Conservation (phyloP, 441 rosid species). For the Manihot esculenta region DNA sequence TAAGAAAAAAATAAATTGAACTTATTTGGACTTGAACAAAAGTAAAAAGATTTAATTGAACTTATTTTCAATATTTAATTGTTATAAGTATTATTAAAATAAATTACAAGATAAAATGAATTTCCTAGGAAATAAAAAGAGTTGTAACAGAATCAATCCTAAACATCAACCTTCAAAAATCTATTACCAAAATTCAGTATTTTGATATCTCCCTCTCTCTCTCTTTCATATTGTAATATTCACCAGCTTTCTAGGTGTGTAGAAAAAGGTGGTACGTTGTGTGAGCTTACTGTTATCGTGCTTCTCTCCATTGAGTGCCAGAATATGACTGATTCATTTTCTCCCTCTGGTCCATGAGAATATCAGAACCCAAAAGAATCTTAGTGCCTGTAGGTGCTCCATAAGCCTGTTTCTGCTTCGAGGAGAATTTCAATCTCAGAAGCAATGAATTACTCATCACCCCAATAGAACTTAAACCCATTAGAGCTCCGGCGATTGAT, state of each 20-base stretch:
- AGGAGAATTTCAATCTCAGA: slow-evolving; percentile 62
- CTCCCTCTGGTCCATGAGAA: slow-evolving; percentile 28
- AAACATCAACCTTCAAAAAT: too few species aligned
- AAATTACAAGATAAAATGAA: too few species aligned
- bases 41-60: too few species aligned
- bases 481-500: slow-evolving; percentile 92
- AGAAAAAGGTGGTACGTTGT: not conserved
- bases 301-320: slow-evolving; percentile 31
- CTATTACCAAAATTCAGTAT: too few species aligned
- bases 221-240: not conserved
- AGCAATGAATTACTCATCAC: slow-evolving; percentile 91
- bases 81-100: too few species aligned
- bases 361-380: slow-evolving; percentile 20
- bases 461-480: slow-evolving; percentile 95
- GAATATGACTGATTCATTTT: slow-evolving; percentile 30
- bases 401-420: slow-evolving; percentile 35
- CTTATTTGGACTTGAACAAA: too few species aligned
- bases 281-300: slow-evolving; percentile 2
- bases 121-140: too few species aligned
- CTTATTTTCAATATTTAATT: too few species aligned
- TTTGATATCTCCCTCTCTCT: too few species aligned
- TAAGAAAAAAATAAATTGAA: too few species aligned
- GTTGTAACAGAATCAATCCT: too few species aligned
- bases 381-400: slow-evolving; percentile 16
- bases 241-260: not conserved